Evolutionary conservation across 306 rosid species (phyloP).

Genomic region (Acacia crassicarpa): DNA sequence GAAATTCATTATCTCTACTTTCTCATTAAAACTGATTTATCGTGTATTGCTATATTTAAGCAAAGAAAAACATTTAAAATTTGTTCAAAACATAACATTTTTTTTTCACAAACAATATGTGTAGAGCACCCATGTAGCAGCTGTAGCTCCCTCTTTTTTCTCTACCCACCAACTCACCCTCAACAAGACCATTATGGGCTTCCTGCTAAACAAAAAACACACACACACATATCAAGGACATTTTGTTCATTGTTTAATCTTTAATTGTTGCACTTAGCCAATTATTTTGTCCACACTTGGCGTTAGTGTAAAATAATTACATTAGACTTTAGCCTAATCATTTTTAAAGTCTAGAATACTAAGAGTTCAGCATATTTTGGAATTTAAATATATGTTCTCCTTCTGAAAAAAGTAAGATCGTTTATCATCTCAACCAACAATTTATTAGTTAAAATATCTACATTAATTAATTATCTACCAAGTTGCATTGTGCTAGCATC

Average conservation of each 20-base stretch:
- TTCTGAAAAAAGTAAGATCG: rapidly evolving
- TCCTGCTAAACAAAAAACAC: background rate
- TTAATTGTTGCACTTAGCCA: background rate
- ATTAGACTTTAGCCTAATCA: too few relatives aligned
- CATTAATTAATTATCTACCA: background rate
- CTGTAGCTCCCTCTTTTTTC: background rate
- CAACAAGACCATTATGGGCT: background rate
- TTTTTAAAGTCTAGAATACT: too few relatives aligned
- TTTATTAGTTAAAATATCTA: too few relatives aligned
- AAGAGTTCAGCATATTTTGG: too few relatives aligned
- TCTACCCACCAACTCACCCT: background rate
- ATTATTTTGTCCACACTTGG: background rate
- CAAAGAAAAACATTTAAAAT: too few relatives aligned
- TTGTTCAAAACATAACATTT: too few relatives aligned
- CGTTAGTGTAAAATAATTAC: too few relatives aligned
- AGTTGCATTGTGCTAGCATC: background rate
- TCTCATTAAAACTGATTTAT: background rate
- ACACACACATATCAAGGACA: background rate
- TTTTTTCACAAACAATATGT: too few relatives aligned
- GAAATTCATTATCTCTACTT: background rate
- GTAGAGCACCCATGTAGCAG: background rate
- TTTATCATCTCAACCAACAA: too few relatives aligned
- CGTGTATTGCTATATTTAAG: too few relatives aligned
- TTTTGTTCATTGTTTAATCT: background rate
- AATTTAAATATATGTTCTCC: too few relatives aligned